phyloP scores from a whole-genome alignment of 2,329 filamentous ascomycete species.

The Diplodia sapinea region DNA sequence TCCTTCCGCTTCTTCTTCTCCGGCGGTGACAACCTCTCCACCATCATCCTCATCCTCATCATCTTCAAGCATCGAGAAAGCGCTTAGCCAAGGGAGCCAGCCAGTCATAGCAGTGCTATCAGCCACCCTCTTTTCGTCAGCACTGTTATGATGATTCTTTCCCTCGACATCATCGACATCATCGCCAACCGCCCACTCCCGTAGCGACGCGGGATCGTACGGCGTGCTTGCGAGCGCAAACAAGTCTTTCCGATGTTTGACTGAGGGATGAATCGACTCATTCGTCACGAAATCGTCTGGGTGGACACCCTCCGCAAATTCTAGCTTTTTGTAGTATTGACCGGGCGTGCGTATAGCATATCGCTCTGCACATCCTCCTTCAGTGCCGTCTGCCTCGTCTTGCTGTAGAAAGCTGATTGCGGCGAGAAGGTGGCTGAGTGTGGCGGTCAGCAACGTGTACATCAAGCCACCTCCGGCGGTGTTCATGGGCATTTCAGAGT shows the following conservation, averaged over 20 bases:
- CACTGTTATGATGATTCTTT: background rate
- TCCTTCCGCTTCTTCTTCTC: background rate
- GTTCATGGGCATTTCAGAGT: background rate
- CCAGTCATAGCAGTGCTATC: background rate
- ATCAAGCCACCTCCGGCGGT: background rate
- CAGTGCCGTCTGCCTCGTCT: no score
- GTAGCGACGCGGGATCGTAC: background rate
- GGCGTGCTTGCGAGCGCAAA: conserved; percentile 11
- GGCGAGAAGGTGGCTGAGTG: background rate
- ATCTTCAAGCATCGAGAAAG: background rate
- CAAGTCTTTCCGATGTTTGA: conserved; percentile 11
- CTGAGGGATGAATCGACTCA: conserved; percentile 27
- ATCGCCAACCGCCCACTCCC: conserved; percentile 6
- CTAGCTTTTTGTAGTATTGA: conserved; percentile 23
- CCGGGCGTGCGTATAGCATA: conserved; percentile 12
- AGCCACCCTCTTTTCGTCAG: background rate
- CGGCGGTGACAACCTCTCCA: background rate
- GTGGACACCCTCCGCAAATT: background rate
- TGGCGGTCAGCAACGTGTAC: background rate
- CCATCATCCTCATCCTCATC: background rate
- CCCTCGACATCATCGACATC: background rate
- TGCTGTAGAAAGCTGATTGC: background rate
- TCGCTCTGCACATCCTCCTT: background rate
- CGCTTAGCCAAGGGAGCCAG: background rate
- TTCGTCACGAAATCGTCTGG: conserved; percentile 21